phyloP scores from a whole-genome alignment of 345 rosid species.

The Barbarea vulgaris region DNA sequence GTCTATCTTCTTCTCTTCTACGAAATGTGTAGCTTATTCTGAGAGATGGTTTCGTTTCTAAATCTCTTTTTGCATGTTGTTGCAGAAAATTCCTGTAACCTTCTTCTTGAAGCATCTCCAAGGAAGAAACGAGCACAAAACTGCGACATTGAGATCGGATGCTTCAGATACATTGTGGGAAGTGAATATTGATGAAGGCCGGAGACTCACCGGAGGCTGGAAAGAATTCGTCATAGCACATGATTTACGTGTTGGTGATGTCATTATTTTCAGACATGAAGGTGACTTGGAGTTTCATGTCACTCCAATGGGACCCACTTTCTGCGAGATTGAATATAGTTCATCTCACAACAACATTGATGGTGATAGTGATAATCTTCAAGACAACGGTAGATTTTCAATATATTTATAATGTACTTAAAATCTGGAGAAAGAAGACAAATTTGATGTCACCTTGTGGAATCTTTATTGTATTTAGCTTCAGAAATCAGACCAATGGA shows the following conservation, averaged over 20 bases:
- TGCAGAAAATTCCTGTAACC: constrained; percentile 25
- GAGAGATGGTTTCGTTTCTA: constrained; percentile 10
- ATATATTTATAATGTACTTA: background rate
- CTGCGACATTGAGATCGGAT: constrained; percentile 8
- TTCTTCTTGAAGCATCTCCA: constrained; percentile 7
- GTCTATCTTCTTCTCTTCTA: background rate
- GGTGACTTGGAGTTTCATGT: constrained; percentile 33
- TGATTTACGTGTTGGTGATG: constrained; percentile 31
- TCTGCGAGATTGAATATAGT: constrained; percentile 30
- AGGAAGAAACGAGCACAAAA: constrained; percentile 3
- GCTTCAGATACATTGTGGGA: constrained; percentile 19
- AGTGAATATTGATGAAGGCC: constrained; percentile 8
- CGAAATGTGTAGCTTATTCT: background rate
- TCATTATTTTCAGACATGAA: constrained; percentile 31
- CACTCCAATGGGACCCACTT: constrained; percentile 16
- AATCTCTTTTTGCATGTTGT: constrained; percentile 12
- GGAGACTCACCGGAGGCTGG: constrained; percentile 34
- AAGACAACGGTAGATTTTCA: constrained; percentile 3
- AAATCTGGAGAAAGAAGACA: background rate
- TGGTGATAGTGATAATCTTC: background rate
- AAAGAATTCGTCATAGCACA: constrained; percentile 24
- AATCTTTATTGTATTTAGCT: background rate
- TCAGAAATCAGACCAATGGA: background rate
- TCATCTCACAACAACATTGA: background rate
- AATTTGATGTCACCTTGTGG: background rate